A percentile compares a stretch with the other conserved stretches of the same genome.
Evolutionary conservation across 2,329 filamentous ascomycete genomes (phyloP).

Genomic region (Penicillium sp.): DNA sequence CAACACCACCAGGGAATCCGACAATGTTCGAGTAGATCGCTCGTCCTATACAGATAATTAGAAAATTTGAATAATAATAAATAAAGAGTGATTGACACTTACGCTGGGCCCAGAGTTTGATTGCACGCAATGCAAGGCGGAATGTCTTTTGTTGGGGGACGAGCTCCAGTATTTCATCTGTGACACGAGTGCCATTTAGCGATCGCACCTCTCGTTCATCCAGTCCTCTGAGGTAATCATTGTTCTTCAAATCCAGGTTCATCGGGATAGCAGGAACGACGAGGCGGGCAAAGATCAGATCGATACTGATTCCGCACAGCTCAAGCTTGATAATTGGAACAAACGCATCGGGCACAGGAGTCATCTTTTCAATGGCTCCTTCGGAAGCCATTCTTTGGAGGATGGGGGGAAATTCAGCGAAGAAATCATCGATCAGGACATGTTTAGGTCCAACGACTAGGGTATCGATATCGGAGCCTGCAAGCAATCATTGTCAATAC

Average conservation of each 20-base stretch:
- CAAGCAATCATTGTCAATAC: conserved; percentile 4
- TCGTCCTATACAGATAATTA: conserved; percentile 50
- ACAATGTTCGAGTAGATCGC: conserved; percentile 96
- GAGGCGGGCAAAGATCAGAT: conserved; percentile 83
- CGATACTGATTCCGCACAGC: conserved; percentile 86
- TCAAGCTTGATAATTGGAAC: conserved; percentile 98
- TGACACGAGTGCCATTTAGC: conserved; percentile 91
- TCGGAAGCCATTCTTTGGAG: conserved; percentile 72
- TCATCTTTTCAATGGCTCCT: conserved; percentile 79
- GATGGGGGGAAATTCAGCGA: conserved; percentile 78
- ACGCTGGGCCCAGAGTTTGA: conserved; percentile 94
- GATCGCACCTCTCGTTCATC: conserved; percentile 85
- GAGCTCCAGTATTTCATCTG: conserved; percentile 82
- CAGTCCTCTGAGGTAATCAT: conserved; percentile 77
- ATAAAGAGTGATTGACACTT: conserved; percentile 18
- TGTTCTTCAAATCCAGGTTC: conserved; percentile 75
- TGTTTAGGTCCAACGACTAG: conserved; percentile 89
- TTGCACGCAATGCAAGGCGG: conserved; percentile 79
- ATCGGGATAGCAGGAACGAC: conserved; percentile 69
- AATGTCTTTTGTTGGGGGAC: conserved; percentile 91
- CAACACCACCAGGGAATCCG: conserved; percentile 93
- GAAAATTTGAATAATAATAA: background rate
- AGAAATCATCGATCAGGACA: conserved; percentile 86
- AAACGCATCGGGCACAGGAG: conserved; percentile 82
- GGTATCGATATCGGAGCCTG: conserved; percentile 95